Evolutionary conservation across 1,284 basidiomycete species (phyloP).

Genomic region (Chiua sp.): DNA sequence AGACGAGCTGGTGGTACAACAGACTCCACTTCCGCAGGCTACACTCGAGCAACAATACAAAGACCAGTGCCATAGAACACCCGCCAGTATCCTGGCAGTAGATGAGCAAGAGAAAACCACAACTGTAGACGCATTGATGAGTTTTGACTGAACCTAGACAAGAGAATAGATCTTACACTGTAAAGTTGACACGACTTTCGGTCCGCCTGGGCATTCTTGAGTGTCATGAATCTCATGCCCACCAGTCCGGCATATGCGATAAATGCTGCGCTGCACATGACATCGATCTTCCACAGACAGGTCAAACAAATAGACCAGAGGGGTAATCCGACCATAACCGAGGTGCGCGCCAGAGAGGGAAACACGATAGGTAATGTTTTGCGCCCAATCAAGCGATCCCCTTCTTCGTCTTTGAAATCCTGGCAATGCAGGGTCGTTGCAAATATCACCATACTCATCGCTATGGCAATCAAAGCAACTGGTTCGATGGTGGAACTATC

Average conservation of each 20-base stretch:
- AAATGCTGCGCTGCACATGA: constrained; percentile 32
- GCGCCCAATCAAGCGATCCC: constrained; percentile 40
- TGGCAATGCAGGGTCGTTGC: constrained; percentile 46
- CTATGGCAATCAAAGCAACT: constrained; percentile 30
- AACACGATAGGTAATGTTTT: constrained; percentile 43
- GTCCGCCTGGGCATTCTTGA: constrained; percentile 32
- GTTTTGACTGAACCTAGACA: neutral
- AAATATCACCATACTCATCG: constrained; percentile 32
- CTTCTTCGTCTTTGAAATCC: constrained; percentile 46
- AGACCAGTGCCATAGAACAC: constrained; percentile 25
- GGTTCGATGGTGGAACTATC: constrained; percentile 31
- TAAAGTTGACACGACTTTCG: constrained; percentile 39
- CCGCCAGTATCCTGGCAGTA: constrained; percentile 38
- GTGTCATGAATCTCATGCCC: constrained; percentile 34
- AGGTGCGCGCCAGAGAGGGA: constrained; percentile 34
- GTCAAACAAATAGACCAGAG: constrained; percentile 37
- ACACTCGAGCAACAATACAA: constrained; percentile 16
- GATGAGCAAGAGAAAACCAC: constrained; percentile 39
- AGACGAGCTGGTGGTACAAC: constrained; percentile 13
- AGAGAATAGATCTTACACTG: constrained; percentile 27
- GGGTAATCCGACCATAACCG: constrained; percentile 35
- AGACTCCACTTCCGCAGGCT: neutral
- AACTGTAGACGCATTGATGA: constrained; percentile 18
- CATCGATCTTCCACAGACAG: constrained; percentile 31
- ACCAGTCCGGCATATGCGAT: constrained; percentile 37